Evolutionary conservation across 2,329 filamentous ascomycete species (phyloP), one percentile per base, ranked within the genome.

Genomic region (Neonectria neomacrospora): DNA sequence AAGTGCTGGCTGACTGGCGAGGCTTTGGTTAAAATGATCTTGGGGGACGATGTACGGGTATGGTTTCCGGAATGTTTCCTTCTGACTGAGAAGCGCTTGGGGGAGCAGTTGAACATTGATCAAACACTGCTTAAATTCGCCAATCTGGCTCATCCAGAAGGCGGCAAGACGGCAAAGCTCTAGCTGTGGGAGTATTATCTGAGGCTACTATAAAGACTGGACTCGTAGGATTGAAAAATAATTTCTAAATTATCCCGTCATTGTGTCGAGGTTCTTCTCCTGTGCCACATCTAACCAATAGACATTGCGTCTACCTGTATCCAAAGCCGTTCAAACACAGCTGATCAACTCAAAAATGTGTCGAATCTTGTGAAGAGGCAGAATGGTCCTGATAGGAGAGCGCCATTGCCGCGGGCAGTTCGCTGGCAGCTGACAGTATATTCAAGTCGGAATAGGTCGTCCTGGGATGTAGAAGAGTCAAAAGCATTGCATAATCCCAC

Each of bases 1-100:
- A 81, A 80, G 71, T 81, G 81, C 3, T 85, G 83, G 83, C 76
- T 83, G 3, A 81, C 77, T 23, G 83, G 82, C 0, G 77, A 77
- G 22, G 83, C 82, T 0, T 54, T 76, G 39, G 72, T 65, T 0
- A 69, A 67, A 6, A 73, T 74, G 69, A 60, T 75, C 6, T 51
- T 74, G 1, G 71, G 67, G 0, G 65, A 72, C 12, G 70, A 71
- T 0, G 73, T 70, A 5, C 63, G 54, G 2, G 66, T 42, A 5
- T 76, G 68, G 69, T 67, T 71, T 48, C 69, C 69, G 0, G 41
- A 51, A 2, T 41, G 42, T 2, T 70, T 64, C 20, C 23, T 70
- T 1, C 4, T 70, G 1, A 66, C 63, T 0, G 60, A 66, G 5
- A 34, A 64, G 14, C 51, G 67, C 1, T 32, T 70, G 1, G 39